Conservation (phyloP, 768 basidiomycete genomes). For the Ephemerocybe angulata region DNA sequence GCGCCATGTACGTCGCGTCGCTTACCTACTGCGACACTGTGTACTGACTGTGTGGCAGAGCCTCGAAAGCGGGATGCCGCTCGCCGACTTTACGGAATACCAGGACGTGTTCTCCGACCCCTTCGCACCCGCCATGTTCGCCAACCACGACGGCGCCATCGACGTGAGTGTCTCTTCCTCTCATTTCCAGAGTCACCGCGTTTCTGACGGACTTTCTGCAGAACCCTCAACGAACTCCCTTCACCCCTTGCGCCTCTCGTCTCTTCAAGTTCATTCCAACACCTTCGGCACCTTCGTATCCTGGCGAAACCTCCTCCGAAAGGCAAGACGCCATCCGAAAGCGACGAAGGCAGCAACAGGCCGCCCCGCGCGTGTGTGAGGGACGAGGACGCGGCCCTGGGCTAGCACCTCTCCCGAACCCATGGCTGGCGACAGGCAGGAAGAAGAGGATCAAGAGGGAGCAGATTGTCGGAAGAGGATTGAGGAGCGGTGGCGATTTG, state of each 20-base stretch:
- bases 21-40: not conserved
- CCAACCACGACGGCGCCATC: constrained; percentile 76
- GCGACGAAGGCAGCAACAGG: constrained; percentile 24
- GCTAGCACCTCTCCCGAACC: constrained; percentile 68
- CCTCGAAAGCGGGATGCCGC: constrained; percentile 62
- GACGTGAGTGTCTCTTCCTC: constrained; percentile 51
- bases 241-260: constrained; percentile 54
- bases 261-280: constrained; percentile 63
- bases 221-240: constrained; percentile 69
- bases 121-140: constrained; percentile 60
- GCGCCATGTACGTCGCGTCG: constrained; percentile 65
- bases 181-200: constrained; percentile 1
- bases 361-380: constrained; percentile 54
- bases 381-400: constrained; percentile 84
- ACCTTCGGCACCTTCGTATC: constrained; percentile 30
- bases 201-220: constrained; percentile 23
- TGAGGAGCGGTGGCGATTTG: constrained; percentile 65
- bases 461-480: constrained; percentile 31
- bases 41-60: constrained; percentile 37
- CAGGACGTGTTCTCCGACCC: constrained; percentile 62
- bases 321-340: constrained; percentile 21
- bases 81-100: constrained; percentile 72
- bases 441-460: constrained; percentile 37
- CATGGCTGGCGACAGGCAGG: constrained; percentile 24
- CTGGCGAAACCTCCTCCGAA: constrained; percentile 22